Evolutionary conservation across 805 yeast genomes (phyloP).

Genomic region (Candida nonsorbophila): DNA sequence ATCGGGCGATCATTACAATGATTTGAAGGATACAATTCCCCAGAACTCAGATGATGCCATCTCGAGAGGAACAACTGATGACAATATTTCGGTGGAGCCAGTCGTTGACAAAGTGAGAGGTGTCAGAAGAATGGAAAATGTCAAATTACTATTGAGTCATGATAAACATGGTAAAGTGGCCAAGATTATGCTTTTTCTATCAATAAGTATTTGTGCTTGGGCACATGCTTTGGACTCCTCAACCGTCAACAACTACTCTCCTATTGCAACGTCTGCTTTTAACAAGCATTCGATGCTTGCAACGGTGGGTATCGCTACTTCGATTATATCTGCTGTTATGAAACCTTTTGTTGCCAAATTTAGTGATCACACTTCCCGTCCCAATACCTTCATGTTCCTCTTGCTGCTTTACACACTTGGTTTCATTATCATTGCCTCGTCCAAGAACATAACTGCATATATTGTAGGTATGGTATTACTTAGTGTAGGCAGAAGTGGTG

Average conservation of each 20-base stretch:
- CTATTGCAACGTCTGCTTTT: slow-evolving; percentile 22
- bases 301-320: slow-evolving; percentile 16
- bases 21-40: too few relatives aligned
- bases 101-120: slow-evolving; percentile 13
- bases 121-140: slow-evolving; percentile 18
- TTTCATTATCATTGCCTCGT: slow-evolving; percentile 15
- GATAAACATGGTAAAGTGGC: slow-evolving; percentile 9
- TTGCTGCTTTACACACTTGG: slow-evolving; percentile 16
- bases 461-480: slow-evolving; percentile 18
- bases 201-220: slow-evolving; percentile 20
- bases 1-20: too few relatives aligned
- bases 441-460: slow-evolving; percentile 15
- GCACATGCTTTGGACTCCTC: slow-evolving; percentile 20
- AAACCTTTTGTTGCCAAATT: slow-evolving; percentile 18
- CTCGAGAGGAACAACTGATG: too few relatives aligned
- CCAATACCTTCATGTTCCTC: slow-evolving; percentile 12
- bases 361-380: slow-evolving; percentile 19
- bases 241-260: slow-evolving; percentile 25
- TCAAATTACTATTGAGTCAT: slow-evolving; percentile 4
- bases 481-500: slow-evolving; percentile 16
- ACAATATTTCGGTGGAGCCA: too few relatives aligned
- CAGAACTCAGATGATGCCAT: too few relatives aligned
- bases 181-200: slow-evolving; percentile 6
- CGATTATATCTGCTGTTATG: slow-evolving; percentile 16
- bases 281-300: slow-evolving; percentile 16